Percentiles rank a stretch among this genome's conserved stretches.
Conservation (phyloP, 2,329 filamentous ascomycete genomes). For the Fusarium siculi region DNA sequence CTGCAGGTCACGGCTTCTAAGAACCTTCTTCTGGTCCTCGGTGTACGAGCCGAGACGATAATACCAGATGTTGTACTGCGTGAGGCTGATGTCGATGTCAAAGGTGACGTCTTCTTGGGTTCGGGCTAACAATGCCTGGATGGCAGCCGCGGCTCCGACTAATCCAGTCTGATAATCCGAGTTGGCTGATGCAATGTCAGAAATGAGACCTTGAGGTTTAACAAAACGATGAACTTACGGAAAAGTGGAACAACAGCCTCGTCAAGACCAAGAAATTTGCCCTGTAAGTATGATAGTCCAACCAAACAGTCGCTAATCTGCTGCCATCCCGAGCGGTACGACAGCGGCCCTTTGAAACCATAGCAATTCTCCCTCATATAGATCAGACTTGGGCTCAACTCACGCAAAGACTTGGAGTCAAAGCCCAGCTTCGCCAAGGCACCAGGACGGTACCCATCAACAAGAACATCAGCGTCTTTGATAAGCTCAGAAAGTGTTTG, state of each 20-base stretch:
- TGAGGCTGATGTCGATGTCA: background rate
- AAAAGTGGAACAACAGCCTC: background rate
- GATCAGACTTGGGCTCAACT: background rate
- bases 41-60: background rate
- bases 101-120: background rate
- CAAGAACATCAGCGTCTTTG: background rate
- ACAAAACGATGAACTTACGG: background rate
- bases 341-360: background rate
- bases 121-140: background rate
- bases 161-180: background rate
- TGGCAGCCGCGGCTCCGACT: background rate
- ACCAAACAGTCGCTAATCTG: background rate
- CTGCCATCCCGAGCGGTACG: background rate
- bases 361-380: background rate
- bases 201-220: no score
- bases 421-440: background rate
- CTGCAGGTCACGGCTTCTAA: background rate
- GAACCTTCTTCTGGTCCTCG: background rate
- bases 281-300: background rate
- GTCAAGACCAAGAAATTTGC: background rate
- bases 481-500: background rate
- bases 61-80: conserved; percentile 4
- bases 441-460: background rate
- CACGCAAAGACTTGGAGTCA: background rate
- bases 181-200: background rate